These are phyloP conservation scores for Saturnispora diversa DNA, from an alignment of 805 yeast species.

Conservation along the genomic window DNA sequence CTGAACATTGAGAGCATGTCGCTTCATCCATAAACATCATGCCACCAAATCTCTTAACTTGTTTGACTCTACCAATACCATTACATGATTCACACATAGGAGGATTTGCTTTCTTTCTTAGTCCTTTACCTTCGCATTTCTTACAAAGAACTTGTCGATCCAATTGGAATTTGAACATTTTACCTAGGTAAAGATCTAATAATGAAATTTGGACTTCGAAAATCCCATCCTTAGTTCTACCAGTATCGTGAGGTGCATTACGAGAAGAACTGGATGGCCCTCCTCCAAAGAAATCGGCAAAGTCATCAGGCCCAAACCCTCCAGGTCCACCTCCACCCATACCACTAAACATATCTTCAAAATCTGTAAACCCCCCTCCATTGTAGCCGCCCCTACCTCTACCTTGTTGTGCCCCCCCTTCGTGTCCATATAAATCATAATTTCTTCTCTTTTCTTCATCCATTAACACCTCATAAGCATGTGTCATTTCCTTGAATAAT, in stretches of 20 bases:
- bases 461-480: slow-evolving; percentile 76
- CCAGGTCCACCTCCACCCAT: slow-evolving; percentile 34
- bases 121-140: slow-evolving; percentile 71
- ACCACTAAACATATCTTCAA: slow-evolving; percentile 9
- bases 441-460: slow-evolving; percentile 56
- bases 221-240: slow-evolving; percentile 60
- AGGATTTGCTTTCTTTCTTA: slow-evolving; percentile 48
- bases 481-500: slow-evolving; percentile 72
- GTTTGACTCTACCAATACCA: slow-evolving; percentile 60
- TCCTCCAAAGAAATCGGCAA: slow-evolving; percentile 57
- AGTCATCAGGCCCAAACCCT: slow-evolving; percentile 55
- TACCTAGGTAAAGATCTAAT: slow-evolving; percentile 75
- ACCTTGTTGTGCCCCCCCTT: slow-evolving; percentile 27
- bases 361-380: slow-evolving; percentile 19
- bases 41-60: slow-evolving; percentile 66
- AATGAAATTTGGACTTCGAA: slow-evolving; percentile 56
- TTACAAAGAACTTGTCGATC: slow-evolving; percentile 67
- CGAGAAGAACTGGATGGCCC: slow-evolving; percentile 13
- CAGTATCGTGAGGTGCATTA: not conserved
- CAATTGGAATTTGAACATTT: slow-evolving; percentile 63
- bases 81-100: slow-evolving; percentile 57
- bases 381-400: slow-evolving; percentile 8
- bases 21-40: slow-evolving; percentile 55
- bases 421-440: slow-evolving; percentile 39
- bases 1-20: slow-evolving; percentile 62